Percentiles rank a stretch among this genome's conserved stretches.
Conservation (phyloP, 2,329 filamentous ascomycete genomes). For the Colletotrichum musae region DNA sequence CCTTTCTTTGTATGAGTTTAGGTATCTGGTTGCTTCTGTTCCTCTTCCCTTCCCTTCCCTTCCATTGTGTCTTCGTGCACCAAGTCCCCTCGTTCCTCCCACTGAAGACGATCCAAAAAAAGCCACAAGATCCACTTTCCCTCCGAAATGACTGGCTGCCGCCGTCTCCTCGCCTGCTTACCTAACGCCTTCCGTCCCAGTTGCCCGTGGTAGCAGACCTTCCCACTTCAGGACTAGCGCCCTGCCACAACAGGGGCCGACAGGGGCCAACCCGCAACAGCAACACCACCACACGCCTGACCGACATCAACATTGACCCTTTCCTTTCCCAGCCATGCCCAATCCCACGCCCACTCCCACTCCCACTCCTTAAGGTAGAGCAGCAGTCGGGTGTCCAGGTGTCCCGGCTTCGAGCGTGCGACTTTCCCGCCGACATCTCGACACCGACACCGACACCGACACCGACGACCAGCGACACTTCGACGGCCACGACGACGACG, state of each 20-base stretch:
- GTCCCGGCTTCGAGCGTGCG: slow-evolving; percentile 27
- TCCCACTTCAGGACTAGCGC: slow-evolving; percentile 19
- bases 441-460: slow-evolving; percentile 39
- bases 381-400: slow-evolving; percentile 32
- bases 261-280: slow-evolving; percentile 42
- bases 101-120: slow-evolving; percentile 28
- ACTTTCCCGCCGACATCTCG: slow-evolving; percentile 39
- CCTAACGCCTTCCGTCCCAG: slow-evolving; percentile 22
- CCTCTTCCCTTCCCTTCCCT: too few relatives aligned
- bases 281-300: slow-evolving; percentile 40
- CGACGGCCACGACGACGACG: slow-evolving; percentile 38
- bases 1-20: too few relatives aligned
- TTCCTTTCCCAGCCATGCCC: slow-evolving; percentile 41
- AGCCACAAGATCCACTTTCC: slow-evolving; percentile 13
- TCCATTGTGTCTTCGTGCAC: not conserved
- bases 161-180: not conserved
- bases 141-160: slow-evolving; percentile 14
- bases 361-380: slow-evolving; percentile 14
- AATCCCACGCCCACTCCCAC: slow-evolving; percentile 28
- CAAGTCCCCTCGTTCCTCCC: slow-evolving; percentile 6
- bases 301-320: slow-evolving; percentile 43
- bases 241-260: slow-evolving; percentile 41
- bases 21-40: too few relatives aligned
- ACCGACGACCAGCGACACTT: slow-evolving; percentile 29
- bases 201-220: slow-evolving; percentile 43